Evolutionary conservation across 1,284 basidiomycete species (phyloP), one percentile per base, ranked within the genome.

Genomic region (Somion occarium): DNA sequence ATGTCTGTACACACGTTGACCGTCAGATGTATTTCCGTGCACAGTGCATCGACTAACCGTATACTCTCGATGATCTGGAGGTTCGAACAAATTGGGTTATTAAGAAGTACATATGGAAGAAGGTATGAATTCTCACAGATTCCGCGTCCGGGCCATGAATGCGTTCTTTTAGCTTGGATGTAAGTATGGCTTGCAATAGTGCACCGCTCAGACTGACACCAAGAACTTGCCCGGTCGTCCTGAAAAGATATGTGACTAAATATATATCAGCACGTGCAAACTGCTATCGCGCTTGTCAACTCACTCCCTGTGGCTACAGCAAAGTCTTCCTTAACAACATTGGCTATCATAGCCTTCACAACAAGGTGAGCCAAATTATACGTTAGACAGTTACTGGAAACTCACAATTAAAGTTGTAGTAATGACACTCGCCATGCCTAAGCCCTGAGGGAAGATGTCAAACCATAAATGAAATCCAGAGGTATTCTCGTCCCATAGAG

Each of bases 201-300:
- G 90, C 87, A 26, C 90, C 90, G 55, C 88, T 86, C 43, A 94
- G 71, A 59, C 88, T 87, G 48, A 95, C 93, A 45, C 92, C 92
- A 43, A 95, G 77, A 19, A 93, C 93, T 71, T 95, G 93, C 13
- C 93, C 93, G 11, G 90, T 91, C 3, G 91, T 93, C 59, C 92
- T 77, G 73, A 93, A 93, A 46, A 94, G 74, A 70, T 95, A 95
- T 22, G 90, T 91, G 59, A 94, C 91, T 94, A 61, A 34, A 53
- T 34, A 51, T 46, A 12, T 41, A 44, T 34, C 44, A 52, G 39
- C 18, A 38, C 15, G 45, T 38, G n/a, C 41, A 46, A 30, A 46
- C 61, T 55, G 19, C 55, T 56, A 24, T 20, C 22, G 38, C 58
- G 22, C 46, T 39, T 22, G 25, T 48, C 42, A 39, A 75, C 90